Percentiles rank a stretch among this genome's conserved stretches.
These are phyloP conservation scores for Termitomyces sp. DNA, from an alignment of 768 basidiomycete genomes.

Conservation along the genomic window DNA sequence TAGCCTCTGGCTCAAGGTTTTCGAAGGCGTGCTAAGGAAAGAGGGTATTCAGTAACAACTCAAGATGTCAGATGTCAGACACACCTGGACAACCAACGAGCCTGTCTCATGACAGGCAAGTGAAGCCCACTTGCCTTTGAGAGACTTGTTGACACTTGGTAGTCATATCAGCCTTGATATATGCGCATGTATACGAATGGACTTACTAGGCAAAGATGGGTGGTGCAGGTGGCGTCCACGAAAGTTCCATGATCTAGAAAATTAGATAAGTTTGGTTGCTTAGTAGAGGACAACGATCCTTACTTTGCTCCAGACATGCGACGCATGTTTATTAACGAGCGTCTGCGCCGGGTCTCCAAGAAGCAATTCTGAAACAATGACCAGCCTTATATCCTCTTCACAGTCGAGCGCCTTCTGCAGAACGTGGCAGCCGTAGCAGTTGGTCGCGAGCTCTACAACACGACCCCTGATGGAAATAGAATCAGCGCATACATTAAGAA, in stretches of 20 bases:
- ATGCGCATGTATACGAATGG: neutral
- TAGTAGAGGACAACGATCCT: neutral
- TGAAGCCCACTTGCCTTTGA: slow-evolving; percentile 86
- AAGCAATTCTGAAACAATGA: slow-evolving; percentile 82
- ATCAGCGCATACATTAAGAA: neutral
- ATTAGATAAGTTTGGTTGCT: neutral
- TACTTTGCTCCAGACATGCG: slow-evolving; percentile 91
- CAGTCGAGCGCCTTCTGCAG: slow-evolving; percentile 88
- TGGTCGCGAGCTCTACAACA: slow-evolving; percentile 81
- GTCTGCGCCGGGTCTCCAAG: slow-evolving; percentile 83
- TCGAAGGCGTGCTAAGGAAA: neutral
- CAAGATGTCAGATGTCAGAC: neutral
- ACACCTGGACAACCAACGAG: slow-evolving; percentile 76
- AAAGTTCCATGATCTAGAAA: slow-evolving; percentile 78
- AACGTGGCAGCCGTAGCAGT: slow-evolving; percentile 87
- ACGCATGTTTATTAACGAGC: slow-evolving; percentile 85
- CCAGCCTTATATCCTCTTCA: slow-evolving; percentile 77
- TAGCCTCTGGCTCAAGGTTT: slow-evolving; percentile 18
- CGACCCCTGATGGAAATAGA: slow-evolving; percentile 46
- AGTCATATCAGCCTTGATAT: neutral
- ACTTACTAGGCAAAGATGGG: slow-evolving; percentile 84
- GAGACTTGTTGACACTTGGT: slow-evolving; percentile 76
- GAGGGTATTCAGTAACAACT: neutral
- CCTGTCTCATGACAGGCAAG: slow-evolving; percentile 90
- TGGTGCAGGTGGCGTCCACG: slow-evolving; percentile 82